Base-by-base conservation (phyloP, 768 basidiomycete genomes). In the Termitomyces sp. region DNA sequence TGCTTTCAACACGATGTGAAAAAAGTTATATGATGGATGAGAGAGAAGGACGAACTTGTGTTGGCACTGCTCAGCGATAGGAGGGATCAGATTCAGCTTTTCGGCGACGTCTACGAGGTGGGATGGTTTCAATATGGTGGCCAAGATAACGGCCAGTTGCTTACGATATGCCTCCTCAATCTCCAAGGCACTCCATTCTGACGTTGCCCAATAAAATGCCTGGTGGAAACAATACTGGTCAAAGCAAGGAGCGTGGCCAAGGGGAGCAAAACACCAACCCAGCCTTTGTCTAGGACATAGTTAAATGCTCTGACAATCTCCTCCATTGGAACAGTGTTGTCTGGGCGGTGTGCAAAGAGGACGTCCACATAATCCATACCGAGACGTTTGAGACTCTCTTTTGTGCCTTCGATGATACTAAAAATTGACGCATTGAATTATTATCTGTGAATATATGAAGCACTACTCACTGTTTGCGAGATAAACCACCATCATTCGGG, bases 281-380 rank as follows among this genome's bases (percentile, higher is more conserved):
- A 85, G 65, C 87, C 88, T 61, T 82, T 73, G 47, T 88, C 80
- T 61, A 92, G 89, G 38, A 90, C 76, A 60, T 75, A 84, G 73
- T 89, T 90, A 76, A 93, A 91, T 0, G 87, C 88, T 41, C 90
- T 81, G 44, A 93, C 89, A 51, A 84, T 74, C 66, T 93, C 91
- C 66, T 91, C 88, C 81, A 84, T 85, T 1, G 82, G 81, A 10
- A 83, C 81, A 43, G 75, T 81, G 38, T 64, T 61, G 66, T 88
- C 87, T 16, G 76, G 74, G 35, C 88, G 80, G 66, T 93, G 89
- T 10, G 88, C 88, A 61, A 91, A 81, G 50, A 81, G 75, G 31
- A 87, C 77, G 63, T 88, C 86, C 43, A 88, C 87, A 62, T 91
- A 91, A 62, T 89, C 86, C 63, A 91, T 71, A 44, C 82, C 77